A percentile compares a stretch with the other conserved stretches of the same genome.
Evolutionary conservation across 2,329 filamentous ascomycete genomes (phyloP).

Genomic region (Emydomyces testavorans): DNA sequence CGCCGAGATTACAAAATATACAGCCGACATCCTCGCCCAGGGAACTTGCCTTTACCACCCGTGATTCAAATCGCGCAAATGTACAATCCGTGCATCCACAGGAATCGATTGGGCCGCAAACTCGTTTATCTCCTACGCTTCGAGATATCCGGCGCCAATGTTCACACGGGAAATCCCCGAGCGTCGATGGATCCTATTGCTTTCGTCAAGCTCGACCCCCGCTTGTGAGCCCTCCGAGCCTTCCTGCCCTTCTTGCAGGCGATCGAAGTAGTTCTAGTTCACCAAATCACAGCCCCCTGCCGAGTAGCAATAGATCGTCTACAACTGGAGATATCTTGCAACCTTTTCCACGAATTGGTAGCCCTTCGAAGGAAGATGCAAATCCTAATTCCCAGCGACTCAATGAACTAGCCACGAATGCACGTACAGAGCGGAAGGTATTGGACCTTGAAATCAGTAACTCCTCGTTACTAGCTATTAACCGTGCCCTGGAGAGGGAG

Average conservation of each 20-base stretch:
- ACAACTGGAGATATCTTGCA: conserved; percentile 11
- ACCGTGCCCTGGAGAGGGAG: conserved; percentile 80
- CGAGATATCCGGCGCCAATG: neutral
- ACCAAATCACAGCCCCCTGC: conserved; percentile 1
- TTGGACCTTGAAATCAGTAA: conserved; percentile 95
- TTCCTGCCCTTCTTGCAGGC: neutral
- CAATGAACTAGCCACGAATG: conserved; percentile 73
- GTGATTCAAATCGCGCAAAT: conserved; percentile 19
- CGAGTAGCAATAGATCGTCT: conserved; percentile 11
- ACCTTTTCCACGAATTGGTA: conserved; percentile 11
- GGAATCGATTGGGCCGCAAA: conserved; percentile 1
- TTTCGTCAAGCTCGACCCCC: conserved; percentile 7
- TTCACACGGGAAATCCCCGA: conserved; percentile 17
- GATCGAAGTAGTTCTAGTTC: neutral
- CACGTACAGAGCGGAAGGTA: conserved; percentile 83
- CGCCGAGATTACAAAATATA: conserved; percentile 13
- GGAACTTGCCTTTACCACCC: conserved; percentile 22
- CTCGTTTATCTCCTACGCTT: neutral
- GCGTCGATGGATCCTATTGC: conserved; percentile 15
- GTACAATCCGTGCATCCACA: conserved; percentile 19
- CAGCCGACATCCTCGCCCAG: conserved; percentile 22
- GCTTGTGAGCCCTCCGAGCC: conserved; percentile 8
- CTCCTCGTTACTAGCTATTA: conserved; percentile 87
- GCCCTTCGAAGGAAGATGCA: conserved; percentile 13
- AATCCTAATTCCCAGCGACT: conserved; percentile 26